A percentile compares a stretch with the other conserved stretches of the same genome.
Evolutionary conservation across 139 green algal species (phyloP).

Genomic region (Eudorina sp.): DNA sequence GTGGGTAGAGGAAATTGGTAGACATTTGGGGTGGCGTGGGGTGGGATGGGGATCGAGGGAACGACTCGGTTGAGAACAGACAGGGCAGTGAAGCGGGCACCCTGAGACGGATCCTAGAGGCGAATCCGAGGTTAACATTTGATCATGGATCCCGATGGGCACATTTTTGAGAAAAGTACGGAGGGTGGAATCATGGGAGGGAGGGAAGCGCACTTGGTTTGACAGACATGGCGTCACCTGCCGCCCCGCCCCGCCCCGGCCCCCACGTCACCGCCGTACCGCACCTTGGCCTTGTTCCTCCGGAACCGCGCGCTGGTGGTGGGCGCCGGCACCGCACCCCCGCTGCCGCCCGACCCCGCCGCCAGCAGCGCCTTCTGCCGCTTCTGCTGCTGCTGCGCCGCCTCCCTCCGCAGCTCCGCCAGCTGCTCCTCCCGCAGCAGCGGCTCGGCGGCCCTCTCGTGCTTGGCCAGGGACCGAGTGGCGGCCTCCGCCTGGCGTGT

Average conservation of each 20-base stretch:
- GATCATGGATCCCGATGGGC: too few species aligned
- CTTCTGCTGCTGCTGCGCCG: not conserved
- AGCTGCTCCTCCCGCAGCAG: slow-evolving; percentile 4
- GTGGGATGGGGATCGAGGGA: too few species aligned
- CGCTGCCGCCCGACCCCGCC: not conserved
- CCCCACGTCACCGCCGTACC: not conserved
- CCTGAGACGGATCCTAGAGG: too few species aligned
- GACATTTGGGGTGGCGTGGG: too few species aligned
- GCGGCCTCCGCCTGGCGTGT: slow-evolving; percentile 16
- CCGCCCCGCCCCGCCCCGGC: not conserved
- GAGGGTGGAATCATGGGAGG: too few species aligned
- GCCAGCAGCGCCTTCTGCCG: not conserved
- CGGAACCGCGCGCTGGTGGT: slow-evolving; percentile 34
- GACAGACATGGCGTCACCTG: too few species aligned
- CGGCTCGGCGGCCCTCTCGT: slow-evolving; percentile 27
- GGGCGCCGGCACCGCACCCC: not conserved
- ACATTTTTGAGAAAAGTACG: too few species aligned
- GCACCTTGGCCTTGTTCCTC: slow-evolving; percentile 40
- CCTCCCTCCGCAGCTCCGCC: slow-evolving; percentile 8
- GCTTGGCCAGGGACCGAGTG: not conserved
- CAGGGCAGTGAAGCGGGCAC: too few species aligned
- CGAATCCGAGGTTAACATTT: too few species aligned
- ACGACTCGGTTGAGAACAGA: too few species aligned
- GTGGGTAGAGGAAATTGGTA: too few species aligned
- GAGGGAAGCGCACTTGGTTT: not conserved